Evolutionary conservation across 2,329 filamentous ascomycete genomes (phyloP), one percentile per base, ranked within the genome.

Genomic region (Lecanicillium sp.): DNA sequence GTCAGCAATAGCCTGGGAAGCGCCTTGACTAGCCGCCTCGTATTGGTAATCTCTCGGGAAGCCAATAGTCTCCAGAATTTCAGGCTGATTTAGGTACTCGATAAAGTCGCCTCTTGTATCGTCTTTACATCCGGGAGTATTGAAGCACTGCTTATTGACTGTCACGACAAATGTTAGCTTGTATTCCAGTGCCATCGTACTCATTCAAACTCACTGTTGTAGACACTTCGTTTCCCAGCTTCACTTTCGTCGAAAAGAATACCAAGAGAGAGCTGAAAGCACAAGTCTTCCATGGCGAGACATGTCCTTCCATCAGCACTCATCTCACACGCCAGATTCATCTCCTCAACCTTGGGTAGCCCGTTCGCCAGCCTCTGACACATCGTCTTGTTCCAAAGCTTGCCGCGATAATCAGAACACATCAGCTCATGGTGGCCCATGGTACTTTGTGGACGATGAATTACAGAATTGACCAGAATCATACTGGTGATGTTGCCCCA

Each of bases 401-500:
- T 35, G 4, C 16, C 17, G 13, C n/a, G 16, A 12, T 35, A 16
- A 4, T 16, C n/a, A 11, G 17, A 13, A 19, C 33, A 35, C 13
- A 35, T 16, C 6, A 35, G 33, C 17, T 35, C 33, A 18, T 35
- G 22, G 13, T 19, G 16, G 8, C 33, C 33, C 13, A 25, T 25
- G 19, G 11, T 19, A 20, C 9, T 7, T 9, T n/a, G 16, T 5
- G 9, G 5, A 7, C 6, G 20, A 6, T 35, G 16, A 9, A 35
- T 5, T 19, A 35, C 5, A 12, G 33, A 16, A 35, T 35, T 19
- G 17, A 35, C 33, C 16, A 35, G 33, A 19, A 35, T 25, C 33
- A 35, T 19, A 12, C 33, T 19, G 4, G 33, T 35, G 6, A 35
- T 35, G 19, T 35, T 35, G 33, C 33, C 33, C 19, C 33, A 19